phyloP scores from a whole-genome alignment of 1,139 yeast species.

The Debaryomyces coudertii region DNA sequence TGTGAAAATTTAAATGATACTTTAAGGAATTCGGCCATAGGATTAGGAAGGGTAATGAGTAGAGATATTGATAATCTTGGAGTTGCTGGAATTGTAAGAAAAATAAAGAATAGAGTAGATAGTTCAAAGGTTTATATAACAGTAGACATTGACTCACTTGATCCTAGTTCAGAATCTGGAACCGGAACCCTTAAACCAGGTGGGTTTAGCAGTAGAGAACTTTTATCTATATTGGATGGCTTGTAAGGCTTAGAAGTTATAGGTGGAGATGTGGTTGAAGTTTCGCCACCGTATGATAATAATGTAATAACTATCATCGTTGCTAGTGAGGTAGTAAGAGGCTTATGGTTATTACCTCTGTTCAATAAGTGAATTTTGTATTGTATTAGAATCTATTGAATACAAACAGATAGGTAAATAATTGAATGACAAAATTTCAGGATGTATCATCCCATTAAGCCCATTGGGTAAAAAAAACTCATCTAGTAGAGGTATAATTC shows the following conservation, averaged over 20 bases:
- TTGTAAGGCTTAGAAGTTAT: slow-evolving; percentile 19
- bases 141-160: slow-evolving; percentile 20
- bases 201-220: slow-evolving; percentile 20
- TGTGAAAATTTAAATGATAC: slow-evolving; percentile 28
- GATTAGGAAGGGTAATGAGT: slow-evolving; percentile 19
- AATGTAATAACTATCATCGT: slow-evolving; percentile 7
- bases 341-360: slow-evolving; percentile 5
- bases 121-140: slow-evolving; percentile 17
- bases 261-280: slow-evolving; percentile 21
- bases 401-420: not conserved
- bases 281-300: slow-evolving; percentile 15
- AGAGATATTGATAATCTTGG: slow-evolving; percentile 21
- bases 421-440: too few relatives aligned
- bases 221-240: slow-evolving; percentile 18
- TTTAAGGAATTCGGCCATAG: slow-evolving; percentile 17
- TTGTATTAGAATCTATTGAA: not conserved
- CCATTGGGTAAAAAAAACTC: too few relatives aligned
- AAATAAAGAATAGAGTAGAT: slow-evolving; percentile 17
- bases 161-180: slow-evolving; percentile 18
- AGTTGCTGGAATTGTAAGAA: slow-evolving; percentile 17
- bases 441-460: too few relatives aligned
- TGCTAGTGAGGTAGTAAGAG: slow-evolving; percentile 8
- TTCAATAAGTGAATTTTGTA: not conserved
- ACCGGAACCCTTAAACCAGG: slow-evolving; percentile 21
- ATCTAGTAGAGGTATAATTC: too few relatives aligned